Percentiles rank a stretch among this genome's conserved stretches.
Evolutionary conservation across 2,329 filamentous ascomycete genomes (phyloP).

Genomic region (Pleomassaria siparia): DNA sequence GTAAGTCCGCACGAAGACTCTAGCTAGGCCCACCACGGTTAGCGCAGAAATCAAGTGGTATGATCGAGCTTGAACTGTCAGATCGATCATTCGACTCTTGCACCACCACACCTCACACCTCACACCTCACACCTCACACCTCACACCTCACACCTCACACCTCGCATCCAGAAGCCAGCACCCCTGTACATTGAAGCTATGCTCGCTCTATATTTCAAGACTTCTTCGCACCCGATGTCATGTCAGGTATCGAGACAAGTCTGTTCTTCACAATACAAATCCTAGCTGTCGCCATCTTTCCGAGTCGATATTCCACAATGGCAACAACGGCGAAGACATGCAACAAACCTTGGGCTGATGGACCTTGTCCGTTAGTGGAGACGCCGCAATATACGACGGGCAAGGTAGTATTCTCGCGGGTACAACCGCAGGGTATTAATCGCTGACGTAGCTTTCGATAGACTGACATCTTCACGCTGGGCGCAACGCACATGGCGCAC

Average conservation of each 20-base stretch:
- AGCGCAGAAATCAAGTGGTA: too few species aligned
- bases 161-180: too few species aligned
- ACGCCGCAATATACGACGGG: conserved; percentile 36
- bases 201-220: too few species aligned
- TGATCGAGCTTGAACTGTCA: too few species aligned
- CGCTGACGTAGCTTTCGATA: conserved; percentile 3
- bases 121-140: background rate
- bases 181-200: too few species aligned
- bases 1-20: too few species aligned
- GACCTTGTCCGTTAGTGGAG: conserved; percentile 26
- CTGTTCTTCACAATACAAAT: background rate
- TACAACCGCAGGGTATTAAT: background rate
- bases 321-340: conserved; percentile 7
- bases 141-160: background rate
- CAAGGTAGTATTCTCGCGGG: conserved; percentile 21
- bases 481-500: conserved; percentile 42
- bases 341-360: conserved; percentile 32
- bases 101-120: background rate
- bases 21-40: too few species aligned
- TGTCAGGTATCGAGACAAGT: background rate
- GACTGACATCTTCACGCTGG: conserved; percentile 36
- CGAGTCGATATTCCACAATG: background rate
- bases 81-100: too few species aligned
- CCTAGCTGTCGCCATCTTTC: background rate
- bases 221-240: too few species aligned